A percentile compares a stretch with the other conserved stretches of the same genome.
These are phyloP conservation scores for Alternaria triticina DNA, from an alignment of 2,329 filamentous ascomycete genomes.

Conservation along the genomic window DNA sequence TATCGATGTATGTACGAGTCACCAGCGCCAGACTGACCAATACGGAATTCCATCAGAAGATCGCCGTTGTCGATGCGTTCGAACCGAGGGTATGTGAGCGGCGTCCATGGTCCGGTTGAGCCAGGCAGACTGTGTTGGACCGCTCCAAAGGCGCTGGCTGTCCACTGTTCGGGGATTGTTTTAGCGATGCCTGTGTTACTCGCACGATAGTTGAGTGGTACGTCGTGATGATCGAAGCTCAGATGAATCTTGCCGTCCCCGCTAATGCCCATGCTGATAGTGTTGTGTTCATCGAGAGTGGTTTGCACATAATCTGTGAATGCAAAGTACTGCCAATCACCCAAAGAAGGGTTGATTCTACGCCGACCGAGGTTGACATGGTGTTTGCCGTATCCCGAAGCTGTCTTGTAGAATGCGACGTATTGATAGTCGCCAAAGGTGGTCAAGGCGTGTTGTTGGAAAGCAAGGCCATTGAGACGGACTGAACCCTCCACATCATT, in stretches of 20 bases:
- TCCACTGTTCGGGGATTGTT: conserved; percentile 35
- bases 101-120: conserved; percentile 42
- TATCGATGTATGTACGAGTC: conserved; percentile 59
- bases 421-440: conserved; percentile 59
- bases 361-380: conserved; percentile 57
- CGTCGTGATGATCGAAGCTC: conserved; percentile 59
- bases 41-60: conserved; percentile 58
- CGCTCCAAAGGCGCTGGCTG: conserved; percentile 33
- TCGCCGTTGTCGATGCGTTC: conserved; percentile 47
- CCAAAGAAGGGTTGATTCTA: conserved; percentile 46
- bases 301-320: conserved; percentile 60
- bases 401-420: conserved; percentile 54
- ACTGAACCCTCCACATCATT: conserved; percentile 45
- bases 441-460: conserved; percentile 58
- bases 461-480: conserved; percentile 56
- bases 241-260: conserved; percentile 62
- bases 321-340: conserved; percentile 55
- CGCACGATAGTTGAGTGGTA: conserved; percentile 45
- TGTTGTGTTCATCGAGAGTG: conserved; percentile 61
- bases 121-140: conserved; percentile 40
- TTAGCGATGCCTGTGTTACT: conserved; percentile 42
- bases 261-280: conserved; percentile 59
- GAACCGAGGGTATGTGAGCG: conserved; percentile 60
- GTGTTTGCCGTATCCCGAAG: conserved; percentile 40
- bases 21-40: conserved; percentile 58